Base-by-base conservation (phyloP, 2,329 filamentous ascomycete genomes). In the Lachnellula subtilissima region DNA sequence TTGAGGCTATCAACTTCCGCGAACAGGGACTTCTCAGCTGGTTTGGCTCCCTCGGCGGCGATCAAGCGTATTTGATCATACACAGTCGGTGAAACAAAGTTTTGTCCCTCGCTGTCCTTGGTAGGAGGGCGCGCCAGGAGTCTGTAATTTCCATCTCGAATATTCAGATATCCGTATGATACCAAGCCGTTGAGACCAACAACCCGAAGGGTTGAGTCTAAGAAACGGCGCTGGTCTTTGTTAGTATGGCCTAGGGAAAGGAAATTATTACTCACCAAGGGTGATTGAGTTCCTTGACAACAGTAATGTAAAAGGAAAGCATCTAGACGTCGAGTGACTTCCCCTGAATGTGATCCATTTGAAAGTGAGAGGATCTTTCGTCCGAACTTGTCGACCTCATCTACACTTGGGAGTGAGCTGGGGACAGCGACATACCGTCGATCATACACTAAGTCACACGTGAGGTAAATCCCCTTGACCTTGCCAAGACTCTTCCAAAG, bases 21-120 rank as follows among this genome's bases (percentile, higher is more conserved):
- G 22, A 60, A 61, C 6, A 63, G 52, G 3, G 47, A 50, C 12
- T 55, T 50, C 46, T 63, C 61, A 4, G 55, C 50, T 25, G 40
- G 52, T 14, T 57, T 55, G 9, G 61, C 53, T 35, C 57, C 59
- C n/a, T 55, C 54, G 7, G 59, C 60, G 4, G 57, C 61, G 22
- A 56, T 49, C 19, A 63, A 49, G 2, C 61, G 61, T 23, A 63
- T 53, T 37, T 63, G 61, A 32, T 63, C 61, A 37, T 61, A 59
- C 17, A 63, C 53, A 5, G 59, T 61, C 6, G 61, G 57, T 6
- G 59, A 59, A 2, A 61, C 56, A 28, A 55, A 63, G n/a, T 42
- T 56, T 28, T 53, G 46, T n/a, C 49, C 45, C 12, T 46, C 37
- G 5, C 15, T 17, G 7, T 19, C 40, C 36, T n/a, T 25, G 22